These are phyloP conservation scores for Exophiala mesophila DNA, from an alignment of 2,329 filamentous ascomycete species.

Conservation along the genomic window DNA sequence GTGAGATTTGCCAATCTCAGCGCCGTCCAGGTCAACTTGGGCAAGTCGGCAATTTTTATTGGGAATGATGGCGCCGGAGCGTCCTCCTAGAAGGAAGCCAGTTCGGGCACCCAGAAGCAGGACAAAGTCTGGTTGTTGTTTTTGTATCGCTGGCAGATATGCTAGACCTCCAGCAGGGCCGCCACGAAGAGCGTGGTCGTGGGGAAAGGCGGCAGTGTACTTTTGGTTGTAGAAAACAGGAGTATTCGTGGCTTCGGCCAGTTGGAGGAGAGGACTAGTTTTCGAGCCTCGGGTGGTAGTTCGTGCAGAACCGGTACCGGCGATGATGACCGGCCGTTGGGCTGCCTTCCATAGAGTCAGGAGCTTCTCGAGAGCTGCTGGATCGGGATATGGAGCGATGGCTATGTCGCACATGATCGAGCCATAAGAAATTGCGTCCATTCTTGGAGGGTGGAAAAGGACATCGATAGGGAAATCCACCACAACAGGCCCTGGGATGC, in stretches of 20 bases:
- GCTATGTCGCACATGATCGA: conserved; percentile 35
- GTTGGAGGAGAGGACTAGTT: conserved; percentile 31
- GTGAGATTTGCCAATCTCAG: conserved; percentile 40
- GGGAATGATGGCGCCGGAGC: conserved; percentile 37
- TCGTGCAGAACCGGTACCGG: conserved; percentile 37
- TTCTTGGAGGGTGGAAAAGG: conserved; percentile 39
- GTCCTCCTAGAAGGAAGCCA: conserved; percentile 39
- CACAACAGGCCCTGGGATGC: conserved; percentile 36
- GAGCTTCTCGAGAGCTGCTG: conserved; percentile 33
- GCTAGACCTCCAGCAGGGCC: conserved; percentile 35
- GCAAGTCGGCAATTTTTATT: conserved; percentile 34
- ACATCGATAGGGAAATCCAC: conserved; percentile 34
- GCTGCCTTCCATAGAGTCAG: conserved; percentile 32
- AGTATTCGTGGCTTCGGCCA: conserved; percentile 34
- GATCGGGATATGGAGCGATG: conserved; percentile 35
- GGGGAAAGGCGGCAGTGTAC: conserved; percentile 24
- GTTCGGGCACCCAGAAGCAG: conserved; percentile 40
- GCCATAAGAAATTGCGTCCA: conserved; percentile 38
- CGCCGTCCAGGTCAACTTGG: conserved; percentile 41
- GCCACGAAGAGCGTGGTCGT: conserved; percentile 32
- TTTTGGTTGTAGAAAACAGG: conserved; percentile 40
- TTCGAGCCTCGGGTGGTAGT: conserved; percentile 20
- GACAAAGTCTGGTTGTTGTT: conserved; percentile 38
- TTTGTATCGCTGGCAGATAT: conserved; percentile 27
- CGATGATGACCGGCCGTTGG: conserved; percentile 39